These are phyloP conservation scores for Orbilia blumenaviensis DNA, from an alignment of 2,329 filamentous ascomycete genomes.

Conservation along the genomic window DNA sequence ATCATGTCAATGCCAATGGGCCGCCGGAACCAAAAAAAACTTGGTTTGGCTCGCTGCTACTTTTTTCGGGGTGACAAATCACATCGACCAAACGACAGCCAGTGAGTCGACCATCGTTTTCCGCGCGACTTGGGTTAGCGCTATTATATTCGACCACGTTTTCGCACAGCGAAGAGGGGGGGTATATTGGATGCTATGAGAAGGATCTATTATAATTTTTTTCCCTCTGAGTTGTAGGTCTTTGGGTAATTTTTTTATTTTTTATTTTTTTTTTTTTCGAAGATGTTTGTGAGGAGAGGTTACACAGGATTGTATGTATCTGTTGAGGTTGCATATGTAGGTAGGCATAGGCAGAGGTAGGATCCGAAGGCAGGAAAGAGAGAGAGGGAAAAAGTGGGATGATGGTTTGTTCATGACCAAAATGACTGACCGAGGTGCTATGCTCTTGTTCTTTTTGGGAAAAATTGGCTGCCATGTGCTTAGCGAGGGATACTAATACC, in stretches of 20 bases:
- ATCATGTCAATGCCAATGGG: too few species aligned
- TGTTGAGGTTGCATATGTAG: background rate
- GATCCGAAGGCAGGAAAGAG: too few species aligned
- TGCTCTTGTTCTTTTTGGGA: too few species aligned
- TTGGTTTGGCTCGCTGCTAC: too few species aligned
- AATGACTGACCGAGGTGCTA: background rate
- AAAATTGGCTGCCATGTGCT: slow-evolving; percentile 9
- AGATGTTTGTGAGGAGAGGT: background rate
- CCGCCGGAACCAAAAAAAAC: too few species aligned
- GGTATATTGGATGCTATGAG: background rate
- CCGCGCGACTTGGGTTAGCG: background rate
- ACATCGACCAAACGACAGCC: background rate
- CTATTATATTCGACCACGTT: slow-evolving; percentile 40
- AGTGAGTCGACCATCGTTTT: background rate
- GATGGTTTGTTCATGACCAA: background rate
- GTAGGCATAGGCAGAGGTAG: too few species aligned
- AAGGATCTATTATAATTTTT: too few species aligned
- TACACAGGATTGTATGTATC: background rate
- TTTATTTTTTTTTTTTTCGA: background rate
- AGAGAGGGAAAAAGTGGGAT: background rate
- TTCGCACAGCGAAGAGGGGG: background rate
- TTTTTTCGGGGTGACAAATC: background rate
- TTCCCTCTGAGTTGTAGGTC: too few species aligned
- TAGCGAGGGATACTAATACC: slow-evolving; percentile 8
- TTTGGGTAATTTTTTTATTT: too few species aligned